Percentiles rank a stretch among this genome's conserved stretches.
phyloP scores from a whole-genome alignment of 1,284 basidiomycete species.

The Paramarasmius palmivorus region DNA sequence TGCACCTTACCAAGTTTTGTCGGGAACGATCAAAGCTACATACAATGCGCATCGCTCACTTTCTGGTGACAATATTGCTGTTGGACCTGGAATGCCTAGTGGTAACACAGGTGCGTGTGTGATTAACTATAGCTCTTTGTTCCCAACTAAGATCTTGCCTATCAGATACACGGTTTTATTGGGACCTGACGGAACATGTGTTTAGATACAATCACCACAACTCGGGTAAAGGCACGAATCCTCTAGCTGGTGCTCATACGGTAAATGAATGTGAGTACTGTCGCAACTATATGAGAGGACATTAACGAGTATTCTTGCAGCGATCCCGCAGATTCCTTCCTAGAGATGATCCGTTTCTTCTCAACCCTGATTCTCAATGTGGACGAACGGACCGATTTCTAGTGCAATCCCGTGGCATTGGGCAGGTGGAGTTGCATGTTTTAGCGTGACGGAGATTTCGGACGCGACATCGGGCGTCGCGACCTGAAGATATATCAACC shows the following conservation, averaged over 20 bases:
- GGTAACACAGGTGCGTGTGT: conserved; percentile 39
- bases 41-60: conserved; percentile 33
- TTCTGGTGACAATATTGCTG: conserved; percentile 25
- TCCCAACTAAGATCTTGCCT: too few relatives aligned
- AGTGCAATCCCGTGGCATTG: not conserved
- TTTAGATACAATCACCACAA: conserved; percentile 38
- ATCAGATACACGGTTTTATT: conserved; percentile 54
- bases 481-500: too few relatives aligned
- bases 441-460: too few relatives aligned
- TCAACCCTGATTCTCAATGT: conserved; percentile 16
- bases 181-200: conserved; percentile 32
- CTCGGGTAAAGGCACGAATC: conserved; percentile 25
- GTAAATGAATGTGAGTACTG: conserved; percentile 53
- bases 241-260: conserved; percentile 56
- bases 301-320: conserved; percentile 8
- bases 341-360: conserved; percentile 19
- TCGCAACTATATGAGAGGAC: too few relatives aligned
- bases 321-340: conserved; percentile 11
- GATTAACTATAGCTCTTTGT: too few relatives aligned
- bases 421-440: too few relatives aligned
- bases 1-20: conserved; percentile 41
- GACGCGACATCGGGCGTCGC: too few relatives aligned
- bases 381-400: conserved; percentile 13
- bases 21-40: conserved; percentile 47
- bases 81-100: conserved; percentile 36